Base-by-base conservation (phyloP, 345 rosid species). In the Boechera retrofracta region DNA sequence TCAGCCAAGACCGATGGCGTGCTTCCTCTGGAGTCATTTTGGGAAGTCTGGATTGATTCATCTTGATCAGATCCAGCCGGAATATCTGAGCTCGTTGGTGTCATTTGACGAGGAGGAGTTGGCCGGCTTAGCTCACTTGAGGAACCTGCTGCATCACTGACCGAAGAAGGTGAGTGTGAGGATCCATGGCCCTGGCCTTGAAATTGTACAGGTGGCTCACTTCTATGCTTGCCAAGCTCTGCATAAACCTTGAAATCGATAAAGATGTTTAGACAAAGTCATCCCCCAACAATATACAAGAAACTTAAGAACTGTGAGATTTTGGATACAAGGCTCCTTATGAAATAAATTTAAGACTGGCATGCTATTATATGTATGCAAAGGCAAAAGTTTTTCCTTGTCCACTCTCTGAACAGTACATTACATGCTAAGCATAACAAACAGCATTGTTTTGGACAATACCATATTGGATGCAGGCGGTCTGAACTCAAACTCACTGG, bases 391-490 rank as follows among this genome's bases (percentile, higher is more conserved):
- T 3, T 13, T 56, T 32, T 2, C 54, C 12, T 63, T 53, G 39
- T 44, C 59, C 35, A 77, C 26, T 64, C 32, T 39, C 8, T 52
- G 41, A 15, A 71, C 33, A 64, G 26, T 33, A 56, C 63, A 71
- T 28, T 35, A 73, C 56, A 77, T 29, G 21, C 47, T 38, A 71
- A 55, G 8, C 55, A 71, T 28, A 2, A 26, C 21, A 58, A 28
- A 55, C 8, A 47, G 6, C 42, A 77, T 51, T 75, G 35, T 15
- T 39, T 65, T 75, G 71, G 74, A 73, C 66, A 69, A 80, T 91
- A 96, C 99, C 93, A 81, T 84, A 82, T 85, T 86, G 76, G 96
- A 77, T 69, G 81, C 80, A 47, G 87, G 65, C 79, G 92, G 96
- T 77, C 86, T 87, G 77, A 96, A 91, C 84, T 87, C 96, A 79